phyloP scores from a whole-genome alignment of 345 rosid species.

The Hibiscus syriacus region DNA sequence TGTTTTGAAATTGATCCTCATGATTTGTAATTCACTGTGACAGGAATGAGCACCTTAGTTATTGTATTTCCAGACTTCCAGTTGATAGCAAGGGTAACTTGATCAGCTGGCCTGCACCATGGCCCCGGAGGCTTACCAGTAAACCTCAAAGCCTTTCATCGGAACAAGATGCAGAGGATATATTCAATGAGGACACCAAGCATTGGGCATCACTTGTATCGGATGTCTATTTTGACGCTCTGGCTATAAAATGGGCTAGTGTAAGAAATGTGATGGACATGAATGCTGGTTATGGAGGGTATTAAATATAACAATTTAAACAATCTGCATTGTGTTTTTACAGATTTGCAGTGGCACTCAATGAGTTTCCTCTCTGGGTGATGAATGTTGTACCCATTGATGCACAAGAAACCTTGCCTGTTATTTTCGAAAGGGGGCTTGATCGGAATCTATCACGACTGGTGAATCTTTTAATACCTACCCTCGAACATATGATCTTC shows the following conservation, averaged over 20 bases:
- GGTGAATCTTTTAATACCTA: slow-evolving; percentile 89
- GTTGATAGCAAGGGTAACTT: slow-evolving; percentile 30
- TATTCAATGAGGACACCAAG: slow-evolving; percentile 47
- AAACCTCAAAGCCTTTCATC: slow-evolving; percentile 44
- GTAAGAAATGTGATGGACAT: slow-evolving; percentile 83
- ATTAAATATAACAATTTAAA: slow-evolving; percentile 14
- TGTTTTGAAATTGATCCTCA: neutral
- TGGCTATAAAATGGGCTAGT: slow-evolving; percentile 58
- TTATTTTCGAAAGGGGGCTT: slow-evolving; percentile 70
- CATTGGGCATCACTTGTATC: slow-evolving; percentile 66
- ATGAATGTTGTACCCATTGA: slow-evolving; percentile 82
- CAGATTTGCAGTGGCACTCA: slow-evolving; percentile 82
- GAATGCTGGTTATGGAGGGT: slow-evolving; percentile 98
- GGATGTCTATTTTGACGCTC: slow-evolving; percentile 50
- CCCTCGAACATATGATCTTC: slow-evolving; percentile 80
- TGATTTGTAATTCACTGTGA: neutral
- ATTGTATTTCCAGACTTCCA: slow-evolving; percentile 65
- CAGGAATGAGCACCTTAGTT: slow-evolving; percentile 66
- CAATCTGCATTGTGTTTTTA: neutral
- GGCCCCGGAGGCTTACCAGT: slow-evolving; percentile 71
- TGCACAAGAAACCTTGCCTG: slow-evolving; percentile 53
- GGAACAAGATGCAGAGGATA: slow-evolving; percentile 30
- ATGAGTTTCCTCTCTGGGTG: slow-evolving; percentile 68
- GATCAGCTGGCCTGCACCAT: slow-evolving; percentile 56
- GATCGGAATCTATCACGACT: slow-evolving; percentile 81